Evolutionary conservation across 306 rosid species (phyloP), one percentile per base, ranked within the genome.

Genomic region (Cercis canadensis): DNA sequence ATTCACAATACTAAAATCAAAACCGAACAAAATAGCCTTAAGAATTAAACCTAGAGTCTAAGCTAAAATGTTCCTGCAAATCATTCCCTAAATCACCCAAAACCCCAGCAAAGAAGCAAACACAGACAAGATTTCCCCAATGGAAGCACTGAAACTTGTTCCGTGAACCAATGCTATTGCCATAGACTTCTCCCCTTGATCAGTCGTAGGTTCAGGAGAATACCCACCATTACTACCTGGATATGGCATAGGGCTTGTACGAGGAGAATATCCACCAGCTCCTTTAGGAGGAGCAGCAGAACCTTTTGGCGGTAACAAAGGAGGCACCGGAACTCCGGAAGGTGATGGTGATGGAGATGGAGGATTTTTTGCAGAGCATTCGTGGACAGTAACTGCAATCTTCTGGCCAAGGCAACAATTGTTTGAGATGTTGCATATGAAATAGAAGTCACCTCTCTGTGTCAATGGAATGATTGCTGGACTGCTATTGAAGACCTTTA

Each of bases 401-500:
- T 67, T 81, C 63, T 81, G 82, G 29, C 85, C 85, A 39, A 77
- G n/a, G 16, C 29, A 29, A 69, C 85, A 81, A 57, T 77, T 76
- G 51, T 72, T 77, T 33, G 74, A 21, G 57, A 76, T 66, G 71
- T 51, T 72, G 58, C 85, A 81, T 45, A 32, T 68, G 73, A 76
- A 81, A 64, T 45, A 81, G 17, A 72, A 32, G 0, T 9, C 8
- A 8, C 73, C 82, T 15, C 4, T 77, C 5, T 72, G 60, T 16
- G 49, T 76, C 63, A 81, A 11, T 39, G 69, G 69, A 11, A 81
- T 1, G 4, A 67, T 60, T 21, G 72, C 58, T 10, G 85, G 85
- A 9, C 79, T 81, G 8, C 46, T 61, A 3, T 81, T 46, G 76
- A 72, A 81, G n/a, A 76, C 54, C 47, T 46, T 76, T 4, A 67